Conservation (phyloP, 2,329 filamentous ascomycete genomes). For the Ceratocystis colombiana region DNA sequence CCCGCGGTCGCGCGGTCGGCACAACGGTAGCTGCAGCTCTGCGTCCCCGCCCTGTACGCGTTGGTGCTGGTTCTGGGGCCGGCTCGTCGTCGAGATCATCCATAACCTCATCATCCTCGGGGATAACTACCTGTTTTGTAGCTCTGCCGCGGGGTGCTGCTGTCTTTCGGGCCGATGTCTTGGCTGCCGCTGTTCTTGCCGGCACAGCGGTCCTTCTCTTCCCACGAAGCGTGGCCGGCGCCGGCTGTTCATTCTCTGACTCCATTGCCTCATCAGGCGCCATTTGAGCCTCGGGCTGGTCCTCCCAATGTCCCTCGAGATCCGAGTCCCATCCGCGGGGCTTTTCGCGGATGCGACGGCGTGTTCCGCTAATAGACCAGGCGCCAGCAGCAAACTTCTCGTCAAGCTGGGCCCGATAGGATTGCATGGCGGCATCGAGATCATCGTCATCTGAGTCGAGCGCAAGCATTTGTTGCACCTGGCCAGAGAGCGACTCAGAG, state of each 20-base stretch:
- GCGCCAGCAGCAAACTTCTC: constrained; percentile 58
- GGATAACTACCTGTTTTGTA: constrained; percentile 34
- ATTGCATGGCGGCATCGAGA: constrained; percentile 63
- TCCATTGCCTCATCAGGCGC: constrained; percentile 41
- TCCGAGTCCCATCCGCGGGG: constrained; percentile 81
- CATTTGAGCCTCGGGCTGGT: constrained; percentile 52
- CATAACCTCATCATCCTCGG: constrained; percentile 41
- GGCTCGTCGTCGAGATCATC: constrained; percentile 40
- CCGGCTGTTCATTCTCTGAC: constrained; percentile 32
- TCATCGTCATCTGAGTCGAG: constrained; percentile 56
- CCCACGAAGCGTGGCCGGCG: neutral
- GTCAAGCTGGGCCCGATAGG: constrained; percentile 59
- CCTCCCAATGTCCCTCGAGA: constrained; percentile 74
- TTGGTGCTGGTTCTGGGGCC: constrained; percentile 31
- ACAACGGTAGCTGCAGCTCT: neutral
- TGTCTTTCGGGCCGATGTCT: constrained; percentile 38
- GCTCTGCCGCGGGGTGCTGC: constrained; percentile 33
- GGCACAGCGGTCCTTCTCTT: constrained; percentile 18
- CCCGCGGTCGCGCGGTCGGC: constrained; percentile 26
- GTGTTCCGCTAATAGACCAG: constrained; percentile 38
- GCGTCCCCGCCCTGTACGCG: neutral
- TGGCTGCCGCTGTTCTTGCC: constrained; percentile 33
- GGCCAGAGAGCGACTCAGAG: constrained; percentile 57
- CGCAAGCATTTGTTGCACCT: constrained; percentile 59
- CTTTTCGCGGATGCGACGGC: constrained; percentile 43